Evolutionary conservation across 768 basidiomycete species (phyloP), one percentile per base, ranked within the genome.

Genomic region (Mycena venus): DNA sequence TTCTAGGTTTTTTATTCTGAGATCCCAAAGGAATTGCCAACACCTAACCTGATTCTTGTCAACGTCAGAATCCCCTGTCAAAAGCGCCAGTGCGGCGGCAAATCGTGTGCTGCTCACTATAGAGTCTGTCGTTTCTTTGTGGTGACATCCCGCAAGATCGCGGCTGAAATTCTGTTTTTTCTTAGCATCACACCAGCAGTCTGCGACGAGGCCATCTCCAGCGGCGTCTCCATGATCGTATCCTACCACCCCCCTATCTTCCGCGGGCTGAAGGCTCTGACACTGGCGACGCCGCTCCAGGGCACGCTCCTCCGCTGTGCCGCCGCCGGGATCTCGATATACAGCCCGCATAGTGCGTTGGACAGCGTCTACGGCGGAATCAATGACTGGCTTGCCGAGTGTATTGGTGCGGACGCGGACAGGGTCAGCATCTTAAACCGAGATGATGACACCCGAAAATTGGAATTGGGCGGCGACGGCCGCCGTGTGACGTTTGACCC

Each of bases 241-340:
- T 86, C 94, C 27, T 97, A 97, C 85, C 96, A 97, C 82, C 94
- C 96, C 6, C 89, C 95, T 3, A 93, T 97, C 77, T 97, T 96
- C 88, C 89, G 86, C 55, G 91, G 91, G 11, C 84, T 97, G 60
- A 85, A 92, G 49, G 91, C 95, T 31, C 74, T 99, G 73, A 97
- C 95, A 0, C 89, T 97, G 68, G 81, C 90, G 47, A 93, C 93
- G 74, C 90, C 96, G 0, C 86, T 99, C 11, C 96, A 98, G 84
- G 82, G 90, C 2, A 94, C 93, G 5, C 88, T 99, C 27, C 89
- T 99, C 7, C 89, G 86, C 68, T 95, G 97, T 74, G 92, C 93
- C 0, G 93, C 95, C 1, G 88, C 91, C 15, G 97, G 97, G 0
- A 93, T 99, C 68, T 94, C 93, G 1, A 89, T 99, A 6, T 98